Conservation (phyloP, 1,284 basidiomycete species). For the Pterulicium gracile region DNA sequence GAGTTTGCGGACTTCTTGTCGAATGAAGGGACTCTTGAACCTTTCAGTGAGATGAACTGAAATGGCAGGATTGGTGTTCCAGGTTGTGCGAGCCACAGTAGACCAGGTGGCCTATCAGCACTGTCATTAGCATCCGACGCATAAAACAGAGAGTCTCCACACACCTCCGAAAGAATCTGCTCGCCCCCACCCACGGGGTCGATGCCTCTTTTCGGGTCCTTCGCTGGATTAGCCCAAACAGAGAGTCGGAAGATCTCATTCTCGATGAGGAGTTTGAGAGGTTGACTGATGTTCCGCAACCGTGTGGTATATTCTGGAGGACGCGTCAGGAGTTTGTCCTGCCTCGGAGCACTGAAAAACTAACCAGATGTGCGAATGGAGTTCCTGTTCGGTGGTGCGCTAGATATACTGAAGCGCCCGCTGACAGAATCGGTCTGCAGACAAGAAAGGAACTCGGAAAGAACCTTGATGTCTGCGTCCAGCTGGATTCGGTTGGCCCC, state of each 20-base stretch:
- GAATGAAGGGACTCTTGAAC: conserved; percentile 60
- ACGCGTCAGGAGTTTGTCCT: conserved; percentile 7
- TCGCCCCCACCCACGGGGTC: conserved; percentile 53
- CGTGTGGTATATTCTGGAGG: conserved; percentile 43
- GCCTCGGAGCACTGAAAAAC: conserved; percentile 13
- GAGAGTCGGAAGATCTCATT: conserved; percentile 81
- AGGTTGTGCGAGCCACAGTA: conserved; percentile 59
- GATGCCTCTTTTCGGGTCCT: conserved; percentile 57
- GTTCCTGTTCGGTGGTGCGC: conserved; percentile 46
- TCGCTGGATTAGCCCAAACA: conserved; percentile 88
- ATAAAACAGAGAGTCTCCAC: conserved; percentile 10
- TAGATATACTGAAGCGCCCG: conserved; percentile 58
- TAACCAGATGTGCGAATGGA: conserved; percentile 34
- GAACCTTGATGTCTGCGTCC: conserved; percentile 77
- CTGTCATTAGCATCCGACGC: conserved; percentile 8
- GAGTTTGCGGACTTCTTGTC: conserved; percentile 64
- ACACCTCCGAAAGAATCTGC: conserved; percentile 49
- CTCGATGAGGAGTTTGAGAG: conserved; percentile 78
- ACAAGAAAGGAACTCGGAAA: conserved; percentile 76
- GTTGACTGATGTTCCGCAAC: conserved; percentile 56
- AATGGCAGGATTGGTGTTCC: conserved; percentile 78
- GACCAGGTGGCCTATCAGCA: conserved; percentile 56
- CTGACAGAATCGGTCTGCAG: conserved; percentile 68
- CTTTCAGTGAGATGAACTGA: conserved; percentile 80
- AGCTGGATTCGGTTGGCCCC: conserved; percentile 88